Evolutionary conservation across 257 asterid species (phyloP).

Genomic region (Solanum acaule): DNA sequence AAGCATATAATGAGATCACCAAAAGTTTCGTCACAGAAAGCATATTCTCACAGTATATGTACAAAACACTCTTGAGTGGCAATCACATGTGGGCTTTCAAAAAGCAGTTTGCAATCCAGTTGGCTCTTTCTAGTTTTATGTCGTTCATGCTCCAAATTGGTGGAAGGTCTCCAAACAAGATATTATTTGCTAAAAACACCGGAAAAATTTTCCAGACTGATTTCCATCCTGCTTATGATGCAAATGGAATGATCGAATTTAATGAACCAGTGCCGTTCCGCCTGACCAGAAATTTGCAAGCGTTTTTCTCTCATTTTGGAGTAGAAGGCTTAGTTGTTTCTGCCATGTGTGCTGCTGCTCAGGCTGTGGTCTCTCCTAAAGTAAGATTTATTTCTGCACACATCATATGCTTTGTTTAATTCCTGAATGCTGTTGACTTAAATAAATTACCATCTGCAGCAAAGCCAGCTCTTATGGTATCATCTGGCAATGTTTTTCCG

Average conservation of each 20-base stretch:
- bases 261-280: conserved; percentile 93
- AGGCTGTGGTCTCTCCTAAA: conserved; percentile 95
- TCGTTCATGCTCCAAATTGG: conserved; percentile 97
- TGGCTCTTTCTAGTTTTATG: conserved; percentile 95
- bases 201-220: conserved; percentile 97
- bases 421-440: conserved; percentile 9
- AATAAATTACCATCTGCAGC: conserved; percentile 45
- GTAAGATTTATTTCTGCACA: conserved; percentile 29
- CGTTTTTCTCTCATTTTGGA: conserved; percentile 93
- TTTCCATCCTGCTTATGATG: conserved; percentile 96
- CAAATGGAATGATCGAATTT: conserved; percentile 93
- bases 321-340: conserved; percentile 95
- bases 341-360: conserved; percentile 94
- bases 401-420: neutral
- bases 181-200: conserved; percentile 90
- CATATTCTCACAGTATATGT: conserved; percentile 97
- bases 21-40: conserved; percentile 72
- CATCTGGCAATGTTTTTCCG: conserved; percentile 99
- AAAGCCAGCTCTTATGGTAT: conserved; percentile 94
- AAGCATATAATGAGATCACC: conserved; percentile 80
- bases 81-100: conserved; percentile 96
- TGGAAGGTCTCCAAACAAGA: conserved; percentile 97
- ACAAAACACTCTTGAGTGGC: conserved; percentile 81
- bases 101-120: conserved; percentile 92
- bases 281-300: conserved; percentile 89